phyloP scores from a whole-genome alignment of 345 rosid genomes.

The Carallia pectinifolia region DNA sequence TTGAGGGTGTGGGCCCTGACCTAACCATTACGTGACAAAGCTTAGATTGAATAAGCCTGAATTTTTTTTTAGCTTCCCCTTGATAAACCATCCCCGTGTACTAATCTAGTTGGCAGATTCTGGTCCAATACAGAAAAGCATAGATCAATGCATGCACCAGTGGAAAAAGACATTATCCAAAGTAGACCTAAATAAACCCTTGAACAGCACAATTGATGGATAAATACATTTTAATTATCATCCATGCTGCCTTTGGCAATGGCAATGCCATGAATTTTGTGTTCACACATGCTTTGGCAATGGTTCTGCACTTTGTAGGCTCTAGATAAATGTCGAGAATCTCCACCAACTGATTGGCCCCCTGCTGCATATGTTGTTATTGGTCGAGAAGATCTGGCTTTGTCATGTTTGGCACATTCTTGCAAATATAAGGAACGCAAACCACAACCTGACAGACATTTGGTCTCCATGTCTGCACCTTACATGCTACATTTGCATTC shows the following conservation, averaged over 20 bases:
- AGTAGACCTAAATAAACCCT: background rate
- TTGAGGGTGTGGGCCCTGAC: no score
- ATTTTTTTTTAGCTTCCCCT: no score
- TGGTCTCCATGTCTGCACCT: conserved; percentile 81
- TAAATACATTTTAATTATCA: background rate
- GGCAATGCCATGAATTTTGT: no score
- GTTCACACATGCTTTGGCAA: no score
- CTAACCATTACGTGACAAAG: no score
- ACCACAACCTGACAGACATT: conserved; percentile 50
- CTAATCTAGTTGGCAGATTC: no score
- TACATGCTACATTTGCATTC: conserved; percentile 96
- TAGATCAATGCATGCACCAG: no score
- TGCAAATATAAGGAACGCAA: conserved; percentile 57
- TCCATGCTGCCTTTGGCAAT: background rate
- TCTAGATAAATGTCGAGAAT: conserved; percentile 84
- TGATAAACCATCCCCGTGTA: no score
- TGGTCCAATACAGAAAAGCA: no score
- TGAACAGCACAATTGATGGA: background rate
- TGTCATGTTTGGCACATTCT: conserved; percentile 47
- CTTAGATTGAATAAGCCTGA: no score
- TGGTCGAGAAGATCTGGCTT: conserved; percentile 92
- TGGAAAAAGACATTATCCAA: background rate
- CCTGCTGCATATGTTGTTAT: conserved; percentile 88
- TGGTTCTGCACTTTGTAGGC: conserved; percentile 52
- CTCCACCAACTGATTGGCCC: conserved; percentile 95